Evolutionary conservation across 257 asterid species (phyloP), one percentile per base, ranked within the genome.

Genomic region (Nicotiana knightiana): DNA sequence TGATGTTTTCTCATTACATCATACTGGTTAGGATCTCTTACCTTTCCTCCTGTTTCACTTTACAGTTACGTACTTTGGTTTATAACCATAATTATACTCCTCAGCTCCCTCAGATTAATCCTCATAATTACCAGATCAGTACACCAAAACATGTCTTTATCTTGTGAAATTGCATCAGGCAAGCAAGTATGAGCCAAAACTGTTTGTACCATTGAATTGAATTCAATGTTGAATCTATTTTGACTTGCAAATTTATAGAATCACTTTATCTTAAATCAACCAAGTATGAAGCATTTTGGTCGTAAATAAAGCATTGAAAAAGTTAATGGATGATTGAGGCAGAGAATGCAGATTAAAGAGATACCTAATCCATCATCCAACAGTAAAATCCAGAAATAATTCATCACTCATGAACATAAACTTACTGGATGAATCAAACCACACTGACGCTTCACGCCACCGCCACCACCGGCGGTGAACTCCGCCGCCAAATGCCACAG

Each of bases 401-500:
- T 51, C 55, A 51, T 51, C 55, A 51, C 55, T 8, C 6, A 21
- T 21, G 24, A 21, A 21, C 24, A 21, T 21, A 86, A 65, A 51
- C 82, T 75, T 43, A 85, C 78, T 39, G 84, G 89, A 83, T 80
- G 87, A 54, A 82, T 67, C 35, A 68, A 77, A 39, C 83, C 84
- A 54, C 70, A 67, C 65, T 58, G 83, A 86, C 88, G 73, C 81
- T 73, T 78, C 55, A 18, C 87, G 4, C 58, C 79, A 30, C 35
- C 67, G 0, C 75, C 81, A 33, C 80, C 84, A 55, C 18, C 55
- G 30, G 37, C n/a, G 61, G 18, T 43, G 12, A 59, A 8, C n/a
- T 61, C 70, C 43, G 68, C 90, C 67, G 87, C 83, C 73, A 84
- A 82, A 67, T 54, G 90, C 93, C 95, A 91, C 75, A 91, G 67